Evolutionary conservation across 2,329 filamentous ascomycete species (phyloP), one percentile per base, ranked within the genome.

Genomic region (Albifimbria verrucaria): DNA sequence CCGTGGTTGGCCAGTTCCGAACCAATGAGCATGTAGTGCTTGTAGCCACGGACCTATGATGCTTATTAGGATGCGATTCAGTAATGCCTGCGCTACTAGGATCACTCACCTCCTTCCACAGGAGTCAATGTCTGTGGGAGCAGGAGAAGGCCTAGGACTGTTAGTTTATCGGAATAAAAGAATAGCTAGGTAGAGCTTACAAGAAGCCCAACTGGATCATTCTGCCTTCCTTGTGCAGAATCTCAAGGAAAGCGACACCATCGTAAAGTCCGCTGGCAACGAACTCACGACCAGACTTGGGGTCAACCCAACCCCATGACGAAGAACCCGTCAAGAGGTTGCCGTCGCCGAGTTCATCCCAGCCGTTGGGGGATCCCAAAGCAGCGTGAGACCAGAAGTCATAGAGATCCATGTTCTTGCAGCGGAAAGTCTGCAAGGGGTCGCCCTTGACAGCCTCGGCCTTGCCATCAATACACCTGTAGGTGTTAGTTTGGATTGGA

Each of bases 351-450:
- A 78, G 25, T n/a, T 39, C 32, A 39, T 39, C 32, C 32, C 32
- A 39, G 26, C 46, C 46, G 46, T 32, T 32, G 46, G 46, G 20
- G 46, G 23, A 28, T 6, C 80, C 81, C 2, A 85, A 73, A 25
- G 76, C 73, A 4, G 75, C 72, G 59, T 85, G 81, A 32, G 73
- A 75, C 46, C 79, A 65, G 66, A 85, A 84, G 58, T 80, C 77
- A 60, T 81, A 77, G 3, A 82, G 72, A 57, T 84, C 53, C 15
- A 81, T 72, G 53, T 77, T 77, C 51, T 68, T 72, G 64, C 77
- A 80, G 24, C 62, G 63, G 62, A 79, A 80, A 2, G 76, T 79
- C 62, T 79, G 73, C 50, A 70, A 66, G 17, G 69, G 63, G 51
- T 80, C 73, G 3, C 75, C 77, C 7, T 70, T 67, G 22, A 77